Evolutionary conservation across 176 grass and related monocot genomes (phyloP).

Genomic region (Cenchrus purpureus): DNA sequence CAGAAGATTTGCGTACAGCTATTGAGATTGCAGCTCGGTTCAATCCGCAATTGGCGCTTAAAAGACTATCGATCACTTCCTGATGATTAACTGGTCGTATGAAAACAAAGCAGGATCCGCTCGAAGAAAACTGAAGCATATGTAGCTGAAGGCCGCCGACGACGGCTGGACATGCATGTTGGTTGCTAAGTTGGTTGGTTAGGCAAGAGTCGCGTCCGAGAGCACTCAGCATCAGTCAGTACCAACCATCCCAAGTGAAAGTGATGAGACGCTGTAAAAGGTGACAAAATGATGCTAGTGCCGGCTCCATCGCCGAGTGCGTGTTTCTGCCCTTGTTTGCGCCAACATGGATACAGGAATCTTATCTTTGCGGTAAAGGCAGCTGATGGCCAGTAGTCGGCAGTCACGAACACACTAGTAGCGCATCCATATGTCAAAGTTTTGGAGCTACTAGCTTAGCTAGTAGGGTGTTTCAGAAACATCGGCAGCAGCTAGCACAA

Average conservation of each 20-base stretch:
- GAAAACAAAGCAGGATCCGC: background rate
- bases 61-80: too few species aligned
- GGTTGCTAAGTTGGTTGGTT: conserved; percentile 9
- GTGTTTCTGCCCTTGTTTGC: background rate
- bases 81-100: background rate
- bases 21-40: background rate
- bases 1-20: background rate
- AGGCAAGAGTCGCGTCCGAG: conserved; percentile 19
- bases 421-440: background rate
- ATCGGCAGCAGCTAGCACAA: background rate
- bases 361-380: conserved; percentile 21
- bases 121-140: background rate
- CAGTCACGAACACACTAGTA: background rate
- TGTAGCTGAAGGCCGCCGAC: background rate
- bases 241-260: background rate
- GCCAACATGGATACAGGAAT: background rate
- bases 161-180: background rate
- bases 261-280: background rate
- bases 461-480: background rate
- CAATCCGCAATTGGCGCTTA: background rate
- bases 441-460: too few species aligned
- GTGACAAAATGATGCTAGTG: background rate
- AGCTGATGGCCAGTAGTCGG: background rate
- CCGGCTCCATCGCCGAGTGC: background rate
- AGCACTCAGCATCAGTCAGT: background rate